phyloP scores from a whole-genome alignment of 768 basidiomycete species.

The Termitomyces sp. region DNA sequence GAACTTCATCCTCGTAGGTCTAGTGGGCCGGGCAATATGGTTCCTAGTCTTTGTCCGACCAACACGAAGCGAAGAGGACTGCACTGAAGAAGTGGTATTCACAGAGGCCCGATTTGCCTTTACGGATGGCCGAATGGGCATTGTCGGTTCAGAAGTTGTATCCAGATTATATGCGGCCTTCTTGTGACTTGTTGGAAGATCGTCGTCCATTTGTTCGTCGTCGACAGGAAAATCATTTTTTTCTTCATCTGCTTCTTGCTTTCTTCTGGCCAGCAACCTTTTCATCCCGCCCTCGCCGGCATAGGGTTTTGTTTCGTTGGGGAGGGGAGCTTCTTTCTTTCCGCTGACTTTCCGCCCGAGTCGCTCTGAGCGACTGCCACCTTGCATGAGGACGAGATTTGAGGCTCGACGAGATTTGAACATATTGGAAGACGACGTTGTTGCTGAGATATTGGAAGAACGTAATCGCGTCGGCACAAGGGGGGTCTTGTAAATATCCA shows the following conservation, averaged over 20 bases:
- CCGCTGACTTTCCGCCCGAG: constrained; percentile 37
- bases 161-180: constrained; percentile 13
- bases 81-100: constrained; percentile 20
- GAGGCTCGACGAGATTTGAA: constrained; percentile 51
- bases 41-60: constrained; percentile 58
- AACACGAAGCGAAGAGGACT: constrained; percentile 60
- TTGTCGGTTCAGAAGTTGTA: constrained; percentile 15
- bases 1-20: constrained; percentile 49
- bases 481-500: constrained; percentile 79
- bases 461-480: constrained; percentile 62
- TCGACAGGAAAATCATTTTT: constrained; percentile 19
- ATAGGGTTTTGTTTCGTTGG: constrained; percentile 69
- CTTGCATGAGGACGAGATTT: constrained; percentile 54
- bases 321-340: constrained; percentile 35
- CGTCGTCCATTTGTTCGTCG: constrained; percentile 27
- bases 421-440: constrained; percentile 48
- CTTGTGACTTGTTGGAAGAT: constrained; percentile 7
- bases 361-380: constrained; percentile 49
- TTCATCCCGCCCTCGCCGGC: constrained; percentile 78
- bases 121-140: constrained; percentile 20
- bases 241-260: constrained; percentile 52
- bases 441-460: constrained; percentile 26
- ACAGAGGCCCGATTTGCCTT: constrained; percentile 30
- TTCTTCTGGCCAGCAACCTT: constrained; percentile 64
- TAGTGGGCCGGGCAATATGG: constrained; percentile 56